A percentile compares a stretch with the other conserved stretches of the same genome.
These are phyloP conservation scores for Phytophthora ramorum DNA, from an alignment of 352 stramenopile species.

Conservation along the genomic window DNA sequence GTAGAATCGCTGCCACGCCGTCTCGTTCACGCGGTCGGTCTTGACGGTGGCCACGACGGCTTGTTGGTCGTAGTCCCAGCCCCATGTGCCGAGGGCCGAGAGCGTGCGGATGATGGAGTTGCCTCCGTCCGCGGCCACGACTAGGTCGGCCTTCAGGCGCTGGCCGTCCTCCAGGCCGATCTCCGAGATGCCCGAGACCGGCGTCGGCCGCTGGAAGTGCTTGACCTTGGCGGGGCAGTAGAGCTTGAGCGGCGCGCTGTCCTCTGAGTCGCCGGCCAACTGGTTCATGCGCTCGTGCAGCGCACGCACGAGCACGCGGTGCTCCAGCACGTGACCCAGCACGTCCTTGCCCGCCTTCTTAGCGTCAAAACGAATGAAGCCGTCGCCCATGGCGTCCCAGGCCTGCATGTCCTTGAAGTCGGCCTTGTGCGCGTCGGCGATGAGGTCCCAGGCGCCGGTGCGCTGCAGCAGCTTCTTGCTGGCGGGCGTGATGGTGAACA, in stretches of 20 bases:
- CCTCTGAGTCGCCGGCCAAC: slow-evolving; percentile 46
- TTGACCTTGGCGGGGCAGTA: slow-evolving; percentile 85
- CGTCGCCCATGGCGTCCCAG: slow-evolving; percentile 90
- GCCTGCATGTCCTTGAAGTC: slow-evolving; percentile 92
- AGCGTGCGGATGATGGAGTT: slow-evolving; percentile 90
- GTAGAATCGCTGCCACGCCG: slow-evolving; percentile 93
- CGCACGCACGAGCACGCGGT: slow-evolving; percentile 86
- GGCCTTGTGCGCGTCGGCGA: slow-evolving; percentile 59
- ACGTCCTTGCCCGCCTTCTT: slow-evolving; percentile 59
- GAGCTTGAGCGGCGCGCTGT: slow-evolving; percentile 70
- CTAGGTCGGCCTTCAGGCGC: slow-evolving; percentile 74
- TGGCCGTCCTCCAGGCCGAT: slow-evolving; percentile 76
- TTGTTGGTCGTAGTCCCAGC: slow-evolving; percentile 93
- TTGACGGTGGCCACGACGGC: slow-evolving; percentile 93
- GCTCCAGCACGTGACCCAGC: slow-evolving; percentile 89
- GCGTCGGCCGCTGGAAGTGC: slow-evolving; percentile 72
- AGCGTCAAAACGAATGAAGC: slow-evolving; percentile 90
- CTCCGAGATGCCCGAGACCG: slow-evolving; percentile 56
- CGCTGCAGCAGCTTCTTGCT: slow-evolving; percentile 83
- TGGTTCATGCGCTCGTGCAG: slow-evolving; percentile 89
- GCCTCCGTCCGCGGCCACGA: slow-evolving; percentile 90
- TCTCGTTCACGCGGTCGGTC: slow-evolving; percentile 79
- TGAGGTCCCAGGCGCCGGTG: slow-evolving; percentile 80
- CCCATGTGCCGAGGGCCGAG: slow-evolving; percentile 88
- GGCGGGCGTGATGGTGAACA: slow-evolving; percentile 91